Conservation (phyloP, 805 yeast genomes). For the Candida awuae region DNA sequence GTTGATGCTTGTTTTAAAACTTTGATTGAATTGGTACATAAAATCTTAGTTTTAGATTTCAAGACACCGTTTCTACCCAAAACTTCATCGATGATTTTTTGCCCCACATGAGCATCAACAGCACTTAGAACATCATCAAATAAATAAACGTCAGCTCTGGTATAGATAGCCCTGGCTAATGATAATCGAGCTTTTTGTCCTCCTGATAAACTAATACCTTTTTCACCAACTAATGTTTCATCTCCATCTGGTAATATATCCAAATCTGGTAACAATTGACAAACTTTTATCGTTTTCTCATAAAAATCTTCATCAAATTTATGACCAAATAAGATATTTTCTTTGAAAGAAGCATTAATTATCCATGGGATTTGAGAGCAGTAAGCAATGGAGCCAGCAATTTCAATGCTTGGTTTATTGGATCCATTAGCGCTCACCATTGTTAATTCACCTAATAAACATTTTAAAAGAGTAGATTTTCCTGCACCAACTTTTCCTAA, state of each 20-base stretch:
- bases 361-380: conserved; percentile 87
- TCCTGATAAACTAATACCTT: conserved; percentile 92
- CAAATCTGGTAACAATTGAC: conserved; percentile 77
- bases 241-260: conserved; percentile 82
- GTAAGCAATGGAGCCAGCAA: conserved; percentile 43
- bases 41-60: conserved; percentile 42
- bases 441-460: conserved; percentile 47
- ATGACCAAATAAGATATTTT: conserved; percentile 85
- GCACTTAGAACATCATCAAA: conserved; percentile 93
- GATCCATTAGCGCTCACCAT: conserved; percentile 27
- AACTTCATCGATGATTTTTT: conserved; percentile 61
- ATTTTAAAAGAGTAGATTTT: conserved; percentile 48
- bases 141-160: conserved; percentile 84
- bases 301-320: conserved; percentile 75
- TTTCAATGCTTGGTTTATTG: conserved; percentile 13
- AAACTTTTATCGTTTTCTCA: conserved; percentile 70
- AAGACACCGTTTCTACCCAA: conserved; percentile 41
- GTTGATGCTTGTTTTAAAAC: conserved; percentile 51
- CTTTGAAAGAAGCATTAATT: conserved; percentile 86
- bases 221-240: conserved; percentile 88
- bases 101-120: conserved; percentile 94
- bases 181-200: conserved; percentile 96
- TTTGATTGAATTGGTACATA: conserved; percentile 51
- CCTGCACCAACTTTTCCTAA: conserved; percentile 67
- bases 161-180: conserved; percentile 90